Conservation (phyloP, 164 flowering plant genomes). For the Liquidambar formosana region DNA sequence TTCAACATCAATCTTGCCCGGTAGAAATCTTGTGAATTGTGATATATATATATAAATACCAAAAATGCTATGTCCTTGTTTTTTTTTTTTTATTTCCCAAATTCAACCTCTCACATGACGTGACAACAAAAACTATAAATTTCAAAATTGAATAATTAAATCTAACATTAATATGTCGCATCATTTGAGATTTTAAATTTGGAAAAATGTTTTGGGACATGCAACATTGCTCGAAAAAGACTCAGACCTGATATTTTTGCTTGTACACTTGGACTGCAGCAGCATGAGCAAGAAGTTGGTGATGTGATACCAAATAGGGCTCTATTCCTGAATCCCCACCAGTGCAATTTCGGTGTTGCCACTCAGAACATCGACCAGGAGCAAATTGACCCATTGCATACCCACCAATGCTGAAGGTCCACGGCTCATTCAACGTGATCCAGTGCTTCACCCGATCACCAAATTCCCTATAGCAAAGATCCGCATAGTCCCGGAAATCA, state of each 20-base stretch:
- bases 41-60: too few species aligned
- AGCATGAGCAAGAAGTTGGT: conserved; percentile 53
- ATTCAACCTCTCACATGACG: too few species aligned
- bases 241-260: conserved; percentile 41
- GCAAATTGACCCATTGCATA: conserved; percentile 14
- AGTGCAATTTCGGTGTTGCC: conserved; percentile 14
- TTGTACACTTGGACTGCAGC: conserved; percentile 46
- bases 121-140: too few species aligned
- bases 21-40: too few species aligned
- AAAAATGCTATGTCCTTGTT: too few species aligned
- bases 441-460: conserved; percentile 37
- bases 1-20: too few species aligned
- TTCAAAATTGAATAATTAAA: too few species aligned
- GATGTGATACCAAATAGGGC: conserved; percentile 35
- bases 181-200: too few species aligned
- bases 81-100: too few species aligned
- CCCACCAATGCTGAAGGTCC: not conserved
- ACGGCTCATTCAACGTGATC: conserved; percentile 32
- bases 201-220: not conserved
- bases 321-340: conserved; percentile 41
- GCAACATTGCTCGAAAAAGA: not conserved
- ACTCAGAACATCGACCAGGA: conserved; percentile 29
- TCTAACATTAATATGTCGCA: too few species aligned
- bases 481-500: conserved; percentile 30
- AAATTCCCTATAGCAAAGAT: conserved; percentile 26